These are phyloP conservation scores for Fusarium oligoseptatum DNA, from an alignment of 2,329 filamentous ascomycete species.

Conservation along the genomic window DNA sequence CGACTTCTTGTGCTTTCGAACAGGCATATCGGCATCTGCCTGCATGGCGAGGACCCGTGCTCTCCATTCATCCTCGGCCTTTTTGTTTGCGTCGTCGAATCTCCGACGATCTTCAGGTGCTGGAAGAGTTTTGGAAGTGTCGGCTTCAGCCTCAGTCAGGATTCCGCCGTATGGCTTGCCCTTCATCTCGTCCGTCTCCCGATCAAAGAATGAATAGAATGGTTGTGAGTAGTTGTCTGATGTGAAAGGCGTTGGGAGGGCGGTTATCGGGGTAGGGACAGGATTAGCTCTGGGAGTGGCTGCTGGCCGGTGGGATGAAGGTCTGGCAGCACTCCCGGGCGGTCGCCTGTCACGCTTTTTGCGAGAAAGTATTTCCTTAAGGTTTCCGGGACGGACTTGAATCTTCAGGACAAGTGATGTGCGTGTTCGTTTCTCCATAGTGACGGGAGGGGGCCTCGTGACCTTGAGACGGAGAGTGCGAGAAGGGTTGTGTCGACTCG, in stretches of 20 bases:
- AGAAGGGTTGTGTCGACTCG: conserved; percentile 55
- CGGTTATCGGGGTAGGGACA: conserved; percentile 34
- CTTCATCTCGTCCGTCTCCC: conserved; percentile 88
- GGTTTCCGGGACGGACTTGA: conserved; percentile 53
- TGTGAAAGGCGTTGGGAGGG: conserved; percentile 69
- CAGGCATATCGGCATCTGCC: conserved; percentile 71
- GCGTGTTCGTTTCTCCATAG: conserved; percentile 55
- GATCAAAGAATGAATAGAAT: conserved; percentile 90
- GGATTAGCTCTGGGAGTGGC: conserved; percentile 40
- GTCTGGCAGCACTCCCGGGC: conserved; percentile 33
- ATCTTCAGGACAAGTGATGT: conserved; percentile 53
- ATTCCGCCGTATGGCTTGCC: conserved; percentile 97
- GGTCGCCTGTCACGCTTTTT: conserved; percentile 51
- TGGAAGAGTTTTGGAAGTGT: conserved; percentile 90
- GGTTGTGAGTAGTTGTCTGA: conserved; percentile 77
- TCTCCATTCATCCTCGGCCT: conserved; percentile 93
- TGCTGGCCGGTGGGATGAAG: conserved; percentile 44
- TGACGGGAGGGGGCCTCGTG: conserved; percentile 56
- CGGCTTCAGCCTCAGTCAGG: conserved; percentile 87
- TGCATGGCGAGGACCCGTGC: conserved; percentile 72
- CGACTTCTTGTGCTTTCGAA: conserved; percentile 78
- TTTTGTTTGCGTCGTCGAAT: conserved; percentile 91
- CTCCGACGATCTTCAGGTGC: conserved; percentile 82
- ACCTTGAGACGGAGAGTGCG: conserved; percentile 71
- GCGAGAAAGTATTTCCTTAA: conserved; percentile 55